Percentiles rank a stretch among this genome's conserved stretches.
phyloP scores from a whole-genome alignment of 2,329 filamentous ascomycete species.

The Thelonectria olida region DNA sequence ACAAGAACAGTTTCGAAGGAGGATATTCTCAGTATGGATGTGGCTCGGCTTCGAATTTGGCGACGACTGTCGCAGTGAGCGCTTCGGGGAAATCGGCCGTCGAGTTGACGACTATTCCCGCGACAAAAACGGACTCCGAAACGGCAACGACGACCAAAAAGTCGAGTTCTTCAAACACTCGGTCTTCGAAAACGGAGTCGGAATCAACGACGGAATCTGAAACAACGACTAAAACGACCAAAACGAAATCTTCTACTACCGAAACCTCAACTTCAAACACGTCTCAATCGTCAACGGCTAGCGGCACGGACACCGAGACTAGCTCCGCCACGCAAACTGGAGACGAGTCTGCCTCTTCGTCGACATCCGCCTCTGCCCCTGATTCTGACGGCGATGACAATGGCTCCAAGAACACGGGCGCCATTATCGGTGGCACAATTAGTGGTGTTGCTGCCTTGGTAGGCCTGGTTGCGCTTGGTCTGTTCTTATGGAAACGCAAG shows the following conservation, averaged over 20 bases:
- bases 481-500: slow-evolving; percentile 57
- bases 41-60: slow-evolving; percentile 57
- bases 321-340: slow-evolving; percentile 31
- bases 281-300: slow-evolving; percentile 25
- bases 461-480: slow-evolving; percentile 51
- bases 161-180: slow-evolving; percentile 5
- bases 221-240: slow-evolving; percentile 2
- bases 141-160: slow-evolving; percentile 47
- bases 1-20: slow-evolving; percentile 63
- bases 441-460: slow-evolving; percentile 59
- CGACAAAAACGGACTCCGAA: slow-evolving; percentile 51
- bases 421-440: slow-evolving; percentile 64
- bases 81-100: slow-evolving; percentile 52
- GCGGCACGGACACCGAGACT: slow-evolving; percentile 30
- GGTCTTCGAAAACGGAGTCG: slow-evolving; percentile 14
- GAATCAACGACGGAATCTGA: slow-evolving; percentile 11
- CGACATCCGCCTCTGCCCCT: slow-evolving; percentile 40
- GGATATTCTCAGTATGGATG: slow-evolving; percentile 68
- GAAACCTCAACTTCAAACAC: slow-evolving; percentile 19
- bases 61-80: slow-evolving; percentile 57
- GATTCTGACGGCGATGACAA: slow-evolving; percentile 38
- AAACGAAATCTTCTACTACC: slow-evolving; percentile 13
- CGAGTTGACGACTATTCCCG: slow-evolving; percentile 49
- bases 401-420: slow-evolving; percentile 52
- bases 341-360: slow-evolving; percentile 26